Evolutionary conservation across 108 stramenopile genomes (phyloP).

Genomic region (Skeletonema menzelii): DNA sequence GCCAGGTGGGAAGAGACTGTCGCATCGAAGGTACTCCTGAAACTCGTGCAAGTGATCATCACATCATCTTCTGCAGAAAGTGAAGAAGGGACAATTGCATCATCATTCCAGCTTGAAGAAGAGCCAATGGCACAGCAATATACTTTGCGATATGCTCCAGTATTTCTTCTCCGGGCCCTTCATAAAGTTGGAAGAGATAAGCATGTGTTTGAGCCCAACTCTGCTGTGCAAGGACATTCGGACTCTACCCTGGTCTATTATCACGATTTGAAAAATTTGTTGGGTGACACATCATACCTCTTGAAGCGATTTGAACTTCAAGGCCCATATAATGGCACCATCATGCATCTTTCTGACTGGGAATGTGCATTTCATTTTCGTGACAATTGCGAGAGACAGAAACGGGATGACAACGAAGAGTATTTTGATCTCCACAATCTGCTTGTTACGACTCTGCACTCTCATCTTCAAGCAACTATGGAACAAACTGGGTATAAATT

Average conservation of each 20-base stretch:
- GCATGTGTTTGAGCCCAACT: neutral
- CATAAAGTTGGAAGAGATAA: neutral
- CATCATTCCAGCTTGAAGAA: neutral
- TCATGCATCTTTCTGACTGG: conserved; percentile 39
- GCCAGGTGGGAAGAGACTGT: conserved; percentile 1
- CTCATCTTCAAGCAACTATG: conserved; percentile 25
- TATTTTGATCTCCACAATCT: conserved; percentile 17
- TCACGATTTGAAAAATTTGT: conserved; percentile 26
- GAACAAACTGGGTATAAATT: conserved; percentile 22
- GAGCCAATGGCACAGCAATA: conserved; percentile 36
- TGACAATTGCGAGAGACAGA: conserved; percentile 14
- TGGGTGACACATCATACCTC: conserved; percentile 19
- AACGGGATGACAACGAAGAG: conserved; percentile 22
- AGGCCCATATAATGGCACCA: conserved; percentile 39
- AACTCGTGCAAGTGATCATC: neutral
- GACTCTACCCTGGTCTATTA: neutral
- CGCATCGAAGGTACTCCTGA: conserved; percentile 14
- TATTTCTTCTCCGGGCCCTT: conserved; percentile 27
- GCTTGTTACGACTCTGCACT: conserved; percentile 22
- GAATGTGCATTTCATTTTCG: conserved; percentile 6
- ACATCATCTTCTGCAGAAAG: neutral
- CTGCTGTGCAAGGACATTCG: neutral
- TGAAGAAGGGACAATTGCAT: neutral
- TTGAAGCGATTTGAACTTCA: conserved; percentile 30
- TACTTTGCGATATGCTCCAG: conserved; percentile 23